Evolutionary conservation across 2,329 filamentous ascomycete genomes (phyloP), one percentile per base, ranked within the genome.

Genomic region (Fusarium sacchari): DNA sequence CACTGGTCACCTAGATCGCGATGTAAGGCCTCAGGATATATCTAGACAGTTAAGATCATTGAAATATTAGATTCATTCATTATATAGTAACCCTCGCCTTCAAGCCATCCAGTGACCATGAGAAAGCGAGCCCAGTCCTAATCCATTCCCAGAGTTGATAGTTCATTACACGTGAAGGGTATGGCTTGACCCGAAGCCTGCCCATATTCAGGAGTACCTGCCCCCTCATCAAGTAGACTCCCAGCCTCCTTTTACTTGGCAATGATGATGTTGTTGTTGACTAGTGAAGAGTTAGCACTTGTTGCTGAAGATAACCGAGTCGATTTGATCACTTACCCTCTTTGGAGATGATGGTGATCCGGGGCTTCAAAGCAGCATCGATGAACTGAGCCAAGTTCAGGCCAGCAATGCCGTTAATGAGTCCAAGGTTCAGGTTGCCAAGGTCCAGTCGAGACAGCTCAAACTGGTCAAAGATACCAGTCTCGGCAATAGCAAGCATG

Each of bases 401-500:
- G 14, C 69, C 65, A 17, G 73, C 73, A 52, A 82, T 65, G 20
- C 65, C 70, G 46, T 76, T 68, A 42, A 81, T 78, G 46, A 81
- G 74, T 5, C 79, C 80, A 36, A 81, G 73, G 67, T 81, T 74
- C 26, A 82, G 69, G 20, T 58, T 63, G 30, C 76, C 79, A 12
- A 82, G 69, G 43, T 70, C 64, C 49, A 82, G 58, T 17, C 57
- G 43, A 43, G 71, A 70, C 34, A 82, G 69, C 70, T 82, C 79
- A 32, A 81, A 72, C 44, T 62, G 55, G 62, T 78, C 78, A 66
- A 82, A 77, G 56, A 80, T 69, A 20, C 81, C 81, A 2, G 77
- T 78, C 32, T 64, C 50, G 20, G 76, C 77, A 55, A 80, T 74
- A n/a, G 80, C 77, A 59, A 85, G 78, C 40, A 85, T 62, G 50